Conservation (phyloP, 2,329 filamentous ascomycete genomes). For the Paracamarosporium sp. region DNA sequence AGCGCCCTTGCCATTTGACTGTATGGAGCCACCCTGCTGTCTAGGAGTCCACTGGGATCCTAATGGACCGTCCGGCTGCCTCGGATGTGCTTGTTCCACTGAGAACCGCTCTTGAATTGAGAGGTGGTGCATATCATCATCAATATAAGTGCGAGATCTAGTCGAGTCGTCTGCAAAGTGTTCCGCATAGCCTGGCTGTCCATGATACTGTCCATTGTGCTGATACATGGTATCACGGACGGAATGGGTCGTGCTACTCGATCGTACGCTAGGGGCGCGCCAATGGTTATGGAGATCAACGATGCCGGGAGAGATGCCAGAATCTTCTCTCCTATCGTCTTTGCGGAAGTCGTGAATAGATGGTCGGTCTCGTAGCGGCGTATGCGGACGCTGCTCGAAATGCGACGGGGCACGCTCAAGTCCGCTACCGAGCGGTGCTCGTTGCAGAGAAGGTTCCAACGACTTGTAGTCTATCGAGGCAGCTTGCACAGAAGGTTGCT, state of each 20-base stretch:
- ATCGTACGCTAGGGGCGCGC: conserved; percentile 35
- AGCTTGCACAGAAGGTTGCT: conserved; percentile 16
- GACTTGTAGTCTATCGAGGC: background rate
- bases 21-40: conserved; percentile 30
- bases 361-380: conserved; percentile 18
- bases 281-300: conserved; percentile 36
- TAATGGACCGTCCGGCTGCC: conserved; percentile 9
- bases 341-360: conserved; percentile 18
- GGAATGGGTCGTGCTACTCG: conserved; percentile 25
- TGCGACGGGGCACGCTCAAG: background rate
- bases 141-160: conserved; percentile 27
- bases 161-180: conserved; percentile 27
- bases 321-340: conserved; percentile 10
- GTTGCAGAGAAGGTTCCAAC: background rate
- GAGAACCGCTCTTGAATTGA: conserved; percentile 29
- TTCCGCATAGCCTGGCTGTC: conserved; percentile 32
- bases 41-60: conserved; percentile 27
- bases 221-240: conserved; percentile 36
- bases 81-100: conserved; percentile 13
- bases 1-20: conserved; percentile 45
- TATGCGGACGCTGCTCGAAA: conserved; percentile 2
- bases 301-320: conserved; percentile 20
- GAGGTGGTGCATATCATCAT: conserved; percentile 33
- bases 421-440: background rate
- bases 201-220: conserved; percentile 24